Base-by-base conservation (phyloP, 1,139 yeast genomes). In the Blastobotrys ciferrii region DNA sequence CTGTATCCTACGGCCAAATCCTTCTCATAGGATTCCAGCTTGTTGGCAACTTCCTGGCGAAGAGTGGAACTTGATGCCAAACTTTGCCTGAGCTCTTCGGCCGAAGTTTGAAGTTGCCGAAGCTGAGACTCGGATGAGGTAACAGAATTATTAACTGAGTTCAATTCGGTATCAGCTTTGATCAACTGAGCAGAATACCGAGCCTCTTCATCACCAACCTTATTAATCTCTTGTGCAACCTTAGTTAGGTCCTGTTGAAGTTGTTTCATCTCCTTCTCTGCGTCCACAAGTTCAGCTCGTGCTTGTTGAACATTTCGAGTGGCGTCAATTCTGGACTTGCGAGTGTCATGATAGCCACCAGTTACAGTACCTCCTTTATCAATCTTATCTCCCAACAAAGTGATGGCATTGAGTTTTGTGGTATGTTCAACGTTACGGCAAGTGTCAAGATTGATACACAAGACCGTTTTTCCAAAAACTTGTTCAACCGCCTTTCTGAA, bases 371-470 rank as follows among this genome's bases (percentile, higher is more conserved):
- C 98, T 55, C 75, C 80, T 45, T 78, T 80, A 58, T 88, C 95
- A 41, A 88, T 88, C 56, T 87, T 75, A 64, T 92, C 98, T 56
- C 98, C 98, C 66, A 87, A 95, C 31, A 92, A 71, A 0, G 98
- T 92, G 28, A 92, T 85, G 1, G 96, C 88, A 57, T 79, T 83
- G 32, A 91, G 69, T 37, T 80, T 79, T 61, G 74, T 80, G 5
- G 71, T 68, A 48, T 78, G 78, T 0, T 96, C 83, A 30, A 87
- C 70, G 56, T 82, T 84, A 2, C 83, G 73, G 1, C 96, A 96
- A 33, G 75, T 73, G 47, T 77, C 82, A 46, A 91, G 69, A 51
- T 84, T 82, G 53, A 80, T 77, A 47, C 92, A 84, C 1, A 92
- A 92, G 43, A 91, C 78, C 1, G 94, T 81, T 57, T 75, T 81